phyloP scores from a whole-genome alignment of 495 filamentous ascomycete genomes.

The Sphaerosporella brunnea region DNA sequence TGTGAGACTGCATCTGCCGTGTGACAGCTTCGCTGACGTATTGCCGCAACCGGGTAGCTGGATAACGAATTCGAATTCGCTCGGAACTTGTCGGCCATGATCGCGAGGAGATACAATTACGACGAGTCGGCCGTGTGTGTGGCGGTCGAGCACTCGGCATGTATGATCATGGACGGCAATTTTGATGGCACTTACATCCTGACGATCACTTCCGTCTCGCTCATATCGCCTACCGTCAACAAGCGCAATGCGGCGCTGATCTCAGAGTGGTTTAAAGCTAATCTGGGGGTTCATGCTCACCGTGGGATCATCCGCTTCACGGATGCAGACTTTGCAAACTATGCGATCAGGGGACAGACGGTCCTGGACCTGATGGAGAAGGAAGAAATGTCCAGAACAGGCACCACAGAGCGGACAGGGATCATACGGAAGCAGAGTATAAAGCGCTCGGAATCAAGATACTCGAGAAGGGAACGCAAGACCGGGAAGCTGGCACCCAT shows the following conservation, averaged over 20 bases:
- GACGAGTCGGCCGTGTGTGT: slow-evolving; percentile 55
- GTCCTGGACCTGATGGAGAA: slow-evolving; percentile 24
- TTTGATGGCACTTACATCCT: slow-evolving; percentile 67
- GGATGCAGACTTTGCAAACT: slow-evolving; percentile 23
- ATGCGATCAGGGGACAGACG: slow-evolving; percentile 20
- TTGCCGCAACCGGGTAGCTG: slow-evolving; percentile 30
- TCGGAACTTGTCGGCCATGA: slow-evolving; percentile 45
- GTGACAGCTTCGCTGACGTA: no score
- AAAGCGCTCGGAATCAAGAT: slow-evolving; percentile 18
- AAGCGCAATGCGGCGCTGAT: slow-evolving; percentile 64
- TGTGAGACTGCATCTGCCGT: no score
- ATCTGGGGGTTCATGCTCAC: slow-evolving; percentile 42
- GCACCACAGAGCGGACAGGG: slow-evolving; percentile 12
- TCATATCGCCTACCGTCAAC: slow-evolving; percentile 60
- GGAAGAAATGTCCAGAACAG: slow-evolving; percentile 18
- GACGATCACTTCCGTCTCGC: slow-evolving; percentile 51
- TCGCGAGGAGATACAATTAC: slow-evolving; percentile 56
- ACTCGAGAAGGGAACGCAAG: slow-evolving; percentile 14
- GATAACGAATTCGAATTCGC: slow-evolving; percentile 52
- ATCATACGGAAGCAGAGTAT: slow-evolving; percentile 17
- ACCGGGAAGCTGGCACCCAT: slow-evolving; percentile 11
- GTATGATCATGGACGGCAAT: slow-evolving; percentile 52
- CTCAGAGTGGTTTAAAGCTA: slow-evolving; percentile 47
- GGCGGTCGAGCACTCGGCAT: slow-evolving; percentile 53
- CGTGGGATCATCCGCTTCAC: slow-evolving; percentile 56